Base-by-base conservation (phyloP, 2,329 filamentous ascomycete genomes). In the Penicillium aurantiogriseum region DNA sequence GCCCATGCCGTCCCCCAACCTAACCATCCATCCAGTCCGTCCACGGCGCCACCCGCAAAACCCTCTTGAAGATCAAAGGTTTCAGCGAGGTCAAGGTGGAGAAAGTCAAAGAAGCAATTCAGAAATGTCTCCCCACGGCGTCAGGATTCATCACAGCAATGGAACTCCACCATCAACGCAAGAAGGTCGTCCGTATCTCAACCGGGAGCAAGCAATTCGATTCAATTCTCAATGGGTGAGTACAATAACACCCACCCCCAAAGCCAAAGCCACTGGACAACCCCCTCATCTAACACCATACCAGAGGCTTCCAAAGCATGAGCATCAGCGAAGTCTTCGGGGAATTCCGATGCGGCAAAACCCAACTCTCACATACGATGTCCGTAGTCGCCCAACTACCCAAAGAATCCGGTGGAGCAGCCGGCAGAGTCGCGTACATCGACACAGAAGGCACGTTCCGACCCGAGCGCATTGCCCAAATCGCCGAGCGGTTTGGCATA, bases 191-290 rank as follows among this genome's bases (percentile, higher is more conserved):
- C 61, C 83, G 81, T 62, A 85, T 89, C 52, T 87, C 85, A 25
- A 89, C 87, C 19, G 86, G 87, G n/a, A 88, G 85, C 72, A 88
- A 88, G 72, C 83, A 85, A 67, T 84, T 88, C 56, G 85, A 89
- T 69, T 73, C 81, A 17, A 85, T 87, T 57, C 79, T 89, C 5
- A 83, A 83, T 63, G 87, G 87, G 84, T 84, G 63, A 65, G 69
- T 60, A n/a, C 19, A 33, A 17, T 23, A 33, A 15, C 33, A 17
- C 15, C 33, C 13, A 35, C 9, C 13, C 9, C 21, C n/a, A 33
- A 43, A 35, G 0, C 5, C 3, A 9, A 19, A n/a, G 2, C 1
- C n/a, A 15, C 27, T 7, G 21, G 6, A 4, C 2, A 9, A 27
- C 25, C 9, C 4, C 5, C 7, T n/a, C 17, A 52, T 29, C 19